Evolutionary conservation across 169 alveolate genomes (phyloP), one percentile per base, ranked within the genome.

Genomic region (Plasmodium coatneyi): DNA sequence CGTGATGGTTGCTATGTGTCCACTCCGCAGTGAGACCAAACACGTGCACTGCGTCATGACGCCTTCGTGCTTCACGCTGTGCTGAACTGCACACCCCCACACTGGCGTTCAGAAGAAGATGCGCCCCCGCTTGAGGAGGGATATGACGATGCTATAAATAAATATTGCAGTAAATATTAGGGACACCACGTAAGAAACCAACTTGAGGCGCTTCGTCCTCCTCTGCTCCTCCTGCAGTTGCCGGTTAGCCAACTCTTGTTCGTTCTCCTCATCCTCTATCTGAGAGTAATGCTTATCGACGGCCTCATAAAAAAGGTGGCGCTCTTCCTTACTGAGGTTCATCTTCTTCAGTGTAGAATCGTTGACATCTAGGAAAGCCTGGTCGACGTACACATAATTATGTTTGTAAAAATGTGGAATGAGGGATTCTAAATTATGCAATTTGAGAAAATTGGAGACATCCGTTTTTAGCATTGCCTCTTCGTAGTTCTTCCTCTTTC

Each of bases 391-490:
- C 54, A 91, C 56, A 71, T 91, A 91, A 32, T 81, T 91, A 71
- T 91, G 56, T 36, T 91, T 80, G 39, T 91, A 91, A 91, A 91
- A 91, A 46, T 14, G 28, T 14, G 91, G 92, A 12, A 71, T 71
- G 6, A 91, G 56, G 43, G 41, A n/a, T 71, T 91, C 80, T 72
- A 91, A 71, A 39, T 91, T 91, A 49, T 91, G 78, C 36, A 25
- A 46, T 19, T 54, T 91, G 12, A 91, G 76, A 91, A 91, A 91
- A 10, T 91, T 43, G 60, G 92, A 91, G 28, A 91, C 95, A n/a
- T 91, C 95, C 4, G 95, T 91, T 91, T 91, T 91, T 91, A 49
- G 56, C 95, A 91, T 91, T 12, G 16, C 60, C 39, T 80, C 80
- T 81, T 91, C 95, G 66, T 74, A 49, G 41, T 80, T 80, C 60